These are phyloP conservation scores for Sherardia arvensis DNA, from an alignment of 257 asterid genomes.

Conservation along the genomic window DNA sequence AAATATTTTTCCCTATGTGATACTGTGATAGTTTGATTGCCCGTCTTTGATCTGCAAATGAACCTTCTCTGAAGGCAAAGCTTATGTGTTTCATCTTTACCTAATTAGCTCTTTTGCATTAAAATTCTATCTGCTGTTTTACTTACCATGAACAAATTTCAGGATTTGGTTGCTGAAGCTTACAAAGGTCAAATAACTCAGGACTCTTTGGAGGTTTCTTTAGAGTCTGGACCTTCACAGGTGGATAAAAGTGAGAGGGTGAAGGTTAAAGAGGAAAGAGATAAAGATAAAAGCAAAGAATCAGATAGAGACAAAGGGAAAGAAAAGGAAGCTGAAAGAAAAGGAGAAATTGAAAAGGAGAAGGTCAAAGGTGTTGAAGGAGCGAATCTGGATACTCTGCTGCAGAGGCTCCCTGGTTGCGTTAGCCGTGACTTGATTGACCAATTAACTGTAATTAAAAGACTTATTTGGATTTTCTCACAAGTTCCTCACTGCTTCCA, in stretches of 20 bases:
- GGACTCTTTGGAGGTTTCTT: constrained; percentile 48
- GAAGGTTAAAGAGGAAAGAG: constrained; percentile 68
- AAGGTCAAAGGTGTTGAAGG: constrained; percentile 87
- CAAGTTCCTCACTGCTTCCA: constrained; percentile 6
- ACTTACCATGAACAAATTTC: constrained; percentile 17
- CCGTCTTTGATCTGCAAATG: background rate
- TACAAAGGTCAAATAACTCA: constrained; percentile 45
- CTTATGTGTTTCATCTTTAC: background rate
- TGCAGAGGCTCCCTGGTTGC: constrained; percentile 90
- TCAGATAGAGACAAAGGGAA: constrained; percentile 60
- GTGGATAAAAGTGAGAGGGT: constrained; percentile 59
- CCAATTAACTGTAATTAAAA: constrained; percentile 70
- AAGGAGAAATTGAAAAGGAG: constrained; percentile 82
- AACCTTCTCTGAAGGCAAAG: background rate
- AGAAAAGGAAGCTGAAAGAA: constrained; percentile 77
- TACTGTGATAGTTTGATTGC: background rate
- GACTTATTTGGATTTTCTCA: constrained; percentile 18
- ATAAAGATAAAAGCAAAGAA: constrained; percentile 56
- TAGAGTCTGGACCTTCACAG: constrained; percentile 44
- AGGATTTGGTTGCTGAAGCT: constrained; percentile 64
- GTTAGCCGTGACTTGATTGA: constrained; percentile 99
- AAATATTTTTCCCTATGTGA: background rate
- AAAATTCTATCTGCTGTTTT: no score
- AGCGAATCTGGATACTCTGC: constrained; percentile 73
- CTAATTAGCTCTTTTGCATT: background rate